Conservation (phyloP, 2,329 filamentous ascomycete genomes). For the Nannizziopsis arthrosporioides region DNA sequence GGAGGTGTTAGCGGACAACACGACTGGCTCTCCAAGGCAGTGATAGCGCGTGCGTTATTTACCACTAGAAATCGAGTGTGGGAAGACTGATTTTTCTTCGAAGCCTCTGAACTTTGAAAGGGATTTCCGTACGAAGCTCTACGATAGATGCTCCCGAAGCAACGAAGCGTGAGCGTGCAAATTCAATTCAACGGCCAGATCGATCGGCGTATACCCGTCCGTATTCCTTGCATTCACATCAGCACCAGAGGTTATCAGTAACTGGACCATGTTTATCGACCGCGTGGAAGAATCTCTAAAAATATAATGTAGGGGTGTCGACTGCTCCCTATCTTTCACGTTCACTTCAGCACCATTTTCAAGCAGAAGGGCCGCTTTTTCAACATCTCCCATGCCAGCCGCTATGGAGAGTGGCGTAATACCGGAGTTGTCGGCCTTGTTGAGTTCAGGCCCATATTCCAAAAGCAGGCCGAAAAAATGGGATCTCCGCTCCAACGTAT, state of each 20-base stretch:
- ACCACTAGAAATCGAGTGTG: slow-evolving; percentile 1
- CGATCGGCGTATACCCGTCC: slow-evolving; percentile 16
- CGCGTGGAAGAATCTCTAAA: not conserved
- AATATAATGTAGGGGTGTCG: slow-evolving; percentile 6
- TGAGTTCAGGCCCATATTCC: slow-evolving; percentile 15
- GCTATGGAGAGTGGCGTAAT: slow-evolving; percentile 1
- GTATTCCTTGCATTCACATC: slow-evolving; percentile 3
- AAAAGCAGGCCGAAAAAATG: slow-evolving; percentile 16
- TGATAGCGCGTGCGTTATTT: not conserved
- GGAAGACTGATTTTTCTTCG: not conserved
- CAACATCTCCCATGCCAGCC: not conserved
- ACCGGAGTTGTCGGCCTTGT: slow-evolving; percentile 14
- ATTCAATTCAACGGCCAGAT: slow-evolving; percentile 14
- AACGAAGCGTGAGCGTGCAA: not conserved
- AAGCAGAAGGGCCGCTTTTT: not conserved
- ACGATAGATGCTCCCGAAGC: no score
- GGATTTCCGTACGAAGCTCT: not conserved
- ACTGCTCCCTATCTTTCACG: not conserved
- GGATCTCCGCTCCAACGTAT: slow-evolving; percentile 13
- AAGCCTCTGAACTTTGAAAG: not conserved
- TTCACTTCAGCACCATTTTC: slow-evolving; percentile 2
- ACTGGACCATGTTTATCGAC: not conserved
- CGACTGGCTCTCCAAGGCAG: not conserved
- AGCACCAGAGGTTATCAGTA: not conserved
- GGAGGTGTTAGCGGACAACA: not conserved